Evolutionary conservation across 2,329 filamentous ascomycete genomes (phyloP).

Genomic region (Hypomyces rosellus): DNA sequence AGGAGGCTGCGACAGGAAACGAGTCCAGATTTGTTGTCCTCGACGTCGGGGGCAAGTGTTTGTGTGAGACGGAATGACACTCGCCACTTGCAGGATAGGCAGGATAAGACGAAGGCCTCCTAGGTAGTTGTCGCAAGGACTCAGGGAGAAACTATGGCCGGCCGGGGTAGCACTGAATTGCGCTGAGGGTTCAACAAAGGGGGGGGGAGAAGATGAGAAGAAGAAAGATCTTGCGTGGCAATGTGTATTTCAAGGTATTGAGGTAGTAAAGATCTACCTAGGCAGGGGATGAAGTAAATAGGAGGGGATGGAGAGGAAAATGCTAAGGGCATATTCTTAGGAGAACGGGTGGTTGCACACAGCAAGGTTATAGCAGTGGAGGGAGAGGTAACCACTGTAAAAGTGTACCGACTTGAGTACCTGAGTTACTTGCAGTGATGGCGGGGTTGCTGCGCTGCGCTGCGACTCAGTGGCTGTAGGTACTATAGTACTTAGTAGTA

Average conservation of each 20-base stretch:
- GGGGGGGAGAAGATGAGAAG: not conserved
- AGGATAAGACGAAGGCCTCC: not conserved
- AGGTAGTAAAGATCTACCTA: conserved; percentile 5
- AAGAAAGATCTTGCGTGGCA: not conserved
- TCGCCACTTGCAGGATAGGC: not conserved
- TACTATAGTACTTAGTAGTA: no score
- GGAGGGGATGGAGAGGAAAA: no score
- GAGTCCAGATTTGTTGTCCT: conserved; percentile 13
- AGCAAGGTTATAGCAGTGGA: no score
- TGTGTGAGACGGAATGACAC: not conserved
- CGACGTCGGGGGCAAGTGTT: not conserved
- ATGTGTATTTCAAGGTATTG: no score
- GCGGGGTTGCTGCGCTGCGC: conserved; percentile 4
- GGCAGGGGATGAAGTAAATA: not conserved
- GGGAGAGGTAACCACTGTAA: not conserved
- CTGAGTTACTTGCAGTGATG: not conserved
- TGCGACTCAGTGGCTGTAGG: no score
- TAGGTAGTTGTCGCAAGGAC: not conserved
- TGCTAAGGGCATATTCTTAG: no score
- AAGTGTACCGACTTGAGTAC: not conserved
- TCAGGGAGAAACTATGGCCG: not conserved
- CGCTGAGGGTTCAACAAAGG: not conserved
- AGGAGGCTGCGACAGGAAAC: conserved; percentile 21
- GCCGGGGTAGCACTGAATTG: not conserved
- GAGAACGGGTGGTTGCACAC: no score